Evolutionary conservation across 164 flowering plant species (phyloP).

Genomic region (Magnolia kwangsiensis): DNA sequence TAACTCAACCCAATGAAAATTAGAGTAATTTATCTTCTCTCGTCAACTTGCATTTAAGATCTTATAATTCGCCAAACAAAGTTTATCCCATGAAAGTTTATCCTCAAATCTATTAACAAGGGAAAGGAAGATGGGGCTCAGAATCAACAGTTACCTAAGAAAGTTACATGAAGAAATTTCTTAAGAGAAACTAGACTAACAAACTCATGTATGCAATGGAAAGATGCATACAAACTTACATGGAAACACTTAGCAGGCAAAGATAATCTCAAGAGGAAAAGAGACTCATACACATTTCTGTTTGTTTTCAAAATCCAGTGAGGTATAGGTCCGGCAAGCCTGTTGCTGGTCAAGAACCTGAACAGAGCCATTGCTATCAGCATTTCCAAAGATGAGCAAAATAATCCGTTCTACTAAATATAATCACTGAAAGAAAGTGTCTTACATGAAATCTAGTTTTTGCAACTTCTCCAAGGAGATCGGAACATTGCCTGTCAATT

Average conservation of each 20-base stretch:
- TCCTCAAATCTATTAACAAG: no score
- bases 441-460: not conserved
- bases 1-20: no score
- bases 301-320: not conserved
- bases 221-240: not conserved
- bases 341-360: not conserved
- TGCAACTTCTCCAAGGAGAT: not conserved
- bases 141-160: not conserved
- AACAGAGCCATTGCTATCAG: not conserved
- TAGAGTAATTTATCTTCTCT: no score
- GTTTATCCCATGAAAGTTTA: no score
- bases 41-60: no score
- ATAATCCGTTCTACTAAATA: not conserved
- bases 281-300: not conserved
- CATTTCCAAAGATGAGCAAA: not conserved
- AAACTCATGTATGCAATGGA: not conserved
- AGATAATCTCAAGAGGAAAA: not conserved
- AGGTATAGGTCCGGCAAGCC: not conserved
- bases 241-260: not conserved
- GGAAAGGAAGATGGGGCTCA: no score
- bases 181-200: not conserved
- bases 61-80: no score
- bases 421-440: not conserved
- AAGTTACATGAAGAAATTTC: not conserved
- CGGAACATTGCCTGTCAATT: not conserved